Evolutionary conservation across 495 filamentous ascomycete genomes (phyloP).

Genomic region (Chaetomium fimeti): DNA sequence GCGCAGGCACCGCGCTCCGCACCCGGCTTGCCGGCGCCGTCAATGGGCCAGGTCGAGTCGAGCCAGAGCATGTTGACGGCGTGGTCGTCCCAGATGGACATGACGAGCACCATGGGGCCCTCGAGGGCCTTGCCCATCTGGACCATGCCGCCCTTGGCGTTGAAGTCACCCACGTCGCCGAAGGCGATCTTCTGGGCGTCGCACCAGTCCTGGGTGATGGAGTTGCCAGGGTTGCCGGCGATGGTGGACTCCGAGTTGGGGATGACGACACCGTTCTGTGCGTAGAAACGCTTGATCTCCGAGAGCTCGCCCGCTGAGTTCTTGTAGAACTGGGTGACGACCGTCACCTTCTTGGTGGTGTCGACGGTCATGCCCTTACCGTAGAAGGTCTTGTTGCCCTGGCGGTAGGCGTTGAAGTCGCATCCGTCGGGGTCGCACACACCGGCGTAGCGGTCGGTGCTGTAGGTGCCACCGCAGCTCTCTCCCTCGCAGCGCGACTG

Average conservation of each 20-base stretch:
- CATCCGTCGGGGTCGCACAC: slow-evolving; percentile 72
- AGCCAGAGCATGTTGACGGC: slow-evolving; percentile 80
- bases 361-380: slow-evolving; percentile 61
- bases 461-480: slow-evolving; percentile 53
- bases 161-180: slow-evolving; percentile 61
- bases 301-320: slow-evolving; percentile 50
- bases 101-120: slow-evolving; percentile 69
- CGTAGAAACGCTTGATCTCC: slow-evolving; percentile 70
- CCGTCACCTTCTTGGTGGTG: slow-evolving; percentile 65
- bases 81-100: slow-evolving; percentile 80
- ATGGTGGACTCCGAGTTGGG: slow-evolving; percentile 53
- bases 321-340: slow-evolving; percentile 69
- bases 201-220: slow-evolving; percentile 65
- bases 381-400: slow-evolving; percentile 63
- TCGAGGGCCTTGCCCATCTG: slow-evolving; percentile 57
- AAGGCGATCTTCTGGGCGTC: slow-evolving; percentile 58
- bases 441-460: slow-evolving; percentile 50
- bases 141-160: slow-evolving; percentile 57
- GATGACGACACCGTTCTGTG: slow-evolving; percentile 65
- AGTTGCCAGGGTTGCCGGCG: slow-evolving; percentile 52
- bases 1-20: slow-evolving; percentile 68
- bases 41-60: slow-evolving; percentile 69
- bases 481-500: slow-evolving; percentile 57
- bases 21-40: slow-evolving; percentile 54
- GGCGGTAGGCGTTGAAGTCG: slow-evolving; percentile 74